Evolutionary conservation across 768 basidiomycete species (phyloP), one percentile per base, ranked within the genome.

Genomic region (Tephrocybe sp.): DNA sequence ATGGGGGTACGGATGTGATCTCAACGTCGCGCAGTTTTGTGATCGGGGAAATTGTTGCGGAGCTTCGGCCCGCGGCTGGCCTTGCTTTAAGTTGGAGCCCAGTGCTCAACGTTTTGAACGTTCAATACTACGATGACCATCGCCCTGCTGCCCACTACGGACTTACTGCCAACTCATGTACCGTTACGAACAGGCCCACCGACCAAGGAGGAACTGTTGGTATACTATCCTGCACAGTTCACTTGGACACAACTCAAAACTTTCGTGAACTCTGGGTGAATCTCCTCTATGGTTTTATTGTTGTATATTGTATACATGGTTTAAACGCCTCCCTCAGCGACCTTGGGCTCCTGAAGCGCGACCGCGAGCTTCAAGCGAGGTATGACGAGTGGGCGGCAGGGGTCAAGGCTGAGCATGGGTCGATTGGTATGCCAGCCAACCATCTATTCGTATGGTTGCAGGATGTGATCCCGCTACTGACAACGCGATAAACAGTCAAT

Each of bases 251-350:
- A 91, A 61, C 68, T 91, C 22, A 90, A 83, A 68, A 76, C 80
- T 3, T 90, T 91, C 54, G 74, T 91, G 42, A 87, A 84, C 61
- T 87, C 88, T 49, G 88, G 88, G 87, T 87, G 63, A 36, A 72
- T 61, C 6, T 42, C 16, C 19, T 52, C 18, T 18, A 12, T 12
- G n/a, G 25, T 12, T 41, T 16, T 22, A 47, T 9, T 3, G 8
- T n/a, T 6, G 18, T 16, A 11, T 40, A n/a, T n/a, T n/a, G n/a
- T n/a, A n/a, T n/a, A n/a, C n/a, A n/a, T n/a, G n/a, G 15, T 40
- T 39, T 25, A 47, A 31, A 4, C 40, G n/a, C 16, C n/a, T 31
- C 8, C 47, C 37, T n/a, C 51, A 91, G 90, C 33, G 88, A 93
- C 61, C 78, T 94, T 38, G 88, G 88, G 2, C 72, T 91, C 30